Percentiles rank a stretch among this genome's conserved stretches.
These are phyloP conservation scores for Lichtheimia hyalospora DNA, from an alignment of 371 early-diverging fungal genomes.

Conservation along the genomic window DNA sequence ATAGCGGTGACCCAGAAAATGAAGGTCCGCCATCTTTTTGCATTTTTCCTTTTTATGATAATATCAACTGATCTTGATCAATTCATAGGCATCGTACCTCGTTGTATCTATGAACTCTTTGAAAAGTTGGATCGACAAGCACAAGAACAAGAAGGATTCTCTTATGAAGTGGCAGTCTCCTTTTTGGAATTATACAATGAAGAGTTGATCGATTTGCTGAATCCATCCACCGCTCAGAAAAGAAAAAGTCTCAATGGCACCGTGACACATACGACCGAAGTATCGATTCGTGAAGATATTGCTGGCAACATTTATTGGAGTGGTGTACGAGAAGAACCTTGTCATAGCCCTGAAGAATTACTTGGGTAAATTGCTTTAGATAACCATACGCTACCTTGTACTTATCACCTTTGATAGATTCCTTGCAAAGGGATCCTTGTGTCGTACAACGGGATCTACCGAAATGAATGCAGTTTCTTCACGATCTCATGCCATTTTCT, in stretches of 20 bases:
- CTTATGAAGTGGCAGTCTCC: slow-evolving; percentile 68
- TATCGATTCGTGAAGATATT: slow-evolving; percentile 87
- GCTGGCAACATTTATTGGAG: slow-evolving; percentile 90
- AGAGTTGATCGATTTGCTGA: slow-evolving; percentile 86
- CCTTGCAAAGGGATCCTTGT: slow-evolving; percentile 75
- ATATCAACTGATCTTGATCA: not conserved
- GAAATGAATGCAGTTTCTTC: slow-evolving; percentile 97
- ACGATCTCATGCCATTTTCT: slow-evolving; percentile 98
- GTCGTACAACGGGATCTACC: slow-evolving; percentile 95
- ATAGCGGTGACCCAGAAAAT: slow-evolving; percentile 28
- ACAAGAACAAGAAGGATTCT: slow-evolving; percentile 41
- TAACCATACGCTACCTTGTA: not conserved
- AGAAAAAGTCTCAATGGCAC: not conserved
- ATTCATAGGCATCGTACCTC: slow-evolving; percentile 80
- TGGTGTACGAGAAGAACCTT: slow-evolving; percentile 83
- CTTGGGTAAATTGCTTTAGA: slow-evolving; percentile 43
- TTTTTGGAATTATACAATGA: slow-evolving; percentile 99
- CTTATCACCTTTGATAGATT: slow-evolving; percentile 11
- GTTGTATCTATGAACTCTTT: slow-evolving; percentile 75
- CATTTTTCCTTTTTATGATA: too few species aligned
- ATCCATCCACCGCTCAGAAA: slow-evolving; percentile 31
- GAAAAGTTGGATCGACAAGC: slow-evolving; percentile 35
- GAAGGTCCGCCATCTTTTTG: slow-evolving; percentile 18
- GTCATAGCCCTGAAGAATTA: slow-evolving; percentile 74
- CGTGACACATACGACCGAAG: slow-evolving; percentile 20